A percentile compares a stretch with the other conserved stretches of the same genome.
Evolutionary conservation across 257 asterid species (phyloP).

Genomic region (Knoxia roxburghii): DNA sequence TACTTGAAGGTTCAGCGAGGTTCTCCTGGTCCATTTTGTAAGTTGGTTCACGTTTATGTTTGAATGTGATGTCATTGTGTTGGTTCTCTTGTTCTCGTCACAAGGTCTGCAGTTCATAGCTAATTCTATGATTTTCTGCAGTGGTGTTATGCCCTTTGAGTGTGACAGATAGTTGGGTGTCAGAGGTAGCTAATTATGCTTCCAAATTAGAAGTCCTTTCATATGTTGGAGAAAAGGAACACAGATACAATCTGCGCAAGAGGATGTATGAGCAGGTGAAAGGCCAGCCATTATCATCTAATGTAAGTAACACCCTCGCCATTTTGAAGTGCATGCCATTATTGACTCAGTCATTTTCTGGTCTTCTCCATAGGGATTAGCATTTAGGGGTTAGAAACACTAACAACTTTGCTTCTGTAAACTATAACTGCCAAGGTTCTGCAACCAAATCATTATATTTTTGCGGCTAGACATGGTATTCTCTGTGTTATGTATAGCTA

Average conservation of each 20-base stretch:
- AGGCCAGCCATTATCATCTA: conserved; percentile 24
- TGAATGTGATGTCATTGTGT: background rate
- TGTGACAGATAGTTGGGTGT: conserved; percentile 84
- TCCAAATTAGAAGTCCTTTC: conserved; percentile 57
- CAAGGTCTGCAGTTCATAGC: conserved; percentile 12
- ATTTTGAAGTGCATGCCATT: background rate
- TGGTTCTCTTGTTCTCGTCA: conserved; percentile 9
- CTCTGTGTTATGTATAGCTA: background rate
- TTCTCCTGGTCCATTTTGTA: conserved; percentile 77
- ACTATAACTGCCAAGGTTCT: background rate
- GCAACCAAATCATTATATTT: background rate
- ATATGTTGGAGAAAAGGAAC: conserved; percentile 88
- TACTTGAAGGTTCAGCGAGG: conserved; percentile 62
- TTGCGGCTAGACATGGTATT: background rate
- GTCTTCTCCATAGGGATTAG: background rate
- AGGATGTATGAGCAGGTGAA: conserved; percentile 49
- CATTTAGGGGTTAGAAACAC: background rate
- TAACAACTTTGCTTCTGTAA: background rate
- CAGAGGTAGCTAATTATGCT: conserved; percentile 72
- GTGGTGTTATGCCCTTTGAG: conserved; percentile 95
- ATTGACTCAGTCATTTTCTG: background rate
- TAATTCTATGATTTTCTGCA: conserved; percentile 31
- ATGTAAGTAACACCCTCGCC: conserved; percentile 32
- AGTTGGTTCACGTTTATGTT: conserved; percentile 28
- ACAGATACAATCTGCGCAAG: conserved; percentile 55